Evolutionary conservation across 768 basidiomycete genomes (phyloP).

Genomic region (Phlegmacium glaucopus): DNA sequence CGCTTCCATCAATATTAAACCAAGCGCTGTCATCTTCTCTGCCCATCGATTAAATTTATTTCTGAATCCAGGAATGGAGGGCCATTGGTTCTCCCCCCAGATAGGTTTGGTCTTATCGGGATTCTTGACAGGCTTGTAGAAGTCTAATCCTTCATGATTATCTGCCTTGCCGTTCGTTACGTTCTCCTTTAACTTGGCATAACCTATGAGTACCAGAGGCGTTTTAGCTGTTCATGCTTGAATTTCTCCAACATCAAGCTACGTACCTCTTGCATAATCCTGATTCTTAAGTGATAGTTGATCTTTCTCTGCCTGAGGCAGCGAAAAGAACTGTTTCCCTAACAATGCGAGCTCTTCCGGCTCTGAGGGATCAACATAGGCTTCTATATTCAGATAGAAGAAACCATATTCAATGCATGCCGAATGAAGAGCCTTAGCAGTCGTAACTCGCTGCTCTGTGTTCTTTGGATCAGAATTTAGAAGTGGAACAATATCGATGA

Average conservation of each 20-base stretch:
- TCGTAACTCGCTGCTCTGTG: conserved; percentile 37
- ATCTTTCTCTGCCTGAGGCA: conserved; percentile 79
- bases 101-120: conserved; percentile 70
- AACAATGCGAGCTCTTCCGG: conserved; percentile 62
- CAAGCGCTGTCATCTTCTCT: conserved; percentile 81
- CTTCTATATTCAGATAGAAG: conserved; percentile 79
- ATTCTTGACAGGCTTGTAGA: conserved; percentile 69
- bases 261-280: conserved; percentile 73
- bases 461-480: conserved; percentile 33
- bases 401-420: conserved; percentile 83
- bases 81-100: conserved; percentile 91
- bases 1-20: conserved; percentile 85
- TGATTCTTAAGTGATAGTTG: conserved; percentile 61
- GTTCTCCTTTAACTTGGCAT: conserved; percentile 77
- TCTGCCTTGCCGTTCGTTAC: conserved; percentile 83
- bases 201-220: conserved; percentile 41
- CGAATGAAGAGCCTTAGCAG: conserved; percentile 57
- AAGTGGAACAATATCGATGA: conserved; percentile 73
- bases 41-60: conserved; percentile 72
- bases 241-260: not conserved
- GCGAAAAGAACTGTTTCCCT: conserved; percentile 68
- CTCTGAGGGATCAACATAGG: conserved; percentile 53
- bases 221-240: not conserved
- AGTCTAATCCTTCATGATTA: conserved; percentile 82
- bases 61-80: conserved; percentile 52